Evolutionary conservation across 345 rosid species (phyloP), one percentile per base, ranked within the genome.

Genomic region (Fremontodendron californicum): DNA sequence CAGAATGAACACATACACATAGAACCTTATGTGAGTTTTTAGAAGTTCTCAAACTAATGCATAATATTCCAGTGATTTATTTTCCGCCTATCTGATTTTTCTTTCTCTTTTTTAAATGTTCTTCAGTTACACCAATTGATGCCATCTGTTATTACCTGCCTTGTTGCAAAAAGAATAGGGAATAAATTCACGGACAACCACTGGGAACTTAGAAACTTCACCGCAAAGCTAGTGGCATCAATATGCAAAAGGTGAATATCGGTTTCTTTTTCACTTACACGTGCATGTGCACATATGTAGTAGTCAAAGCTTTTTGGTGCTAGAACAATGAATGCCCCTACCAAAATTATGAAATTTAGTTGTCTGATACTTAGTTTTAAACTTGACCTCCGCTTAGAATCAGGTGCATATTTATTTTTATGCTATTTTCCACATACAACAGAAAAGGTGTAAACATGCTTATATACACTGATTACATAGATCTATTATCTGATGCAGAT

Each of bases 91-190:
- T 62, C 70, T 78, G 61, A 73, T 63, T 29, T 71, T 37, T 80
- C 39, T 63, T 7, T 16, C n/a, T n/a, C n/a, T n/a, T n/a, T 49
- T 33, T 10, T 0, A 18, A 49, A 77, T 81, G 62, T 80, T 81
- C 67, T 81, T 82, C 91, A 94, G 98, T 85, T 94, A 61, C 97
- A 94, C 83, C 96, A 94, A 63, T 71, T 94, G 84, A 85, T 92
- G 89, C 97, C 97, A 35, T 85, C 96, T 77, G 35, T 91, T 78
- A 62, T 91, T 51, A 94, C 96, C 74, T 94, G 98, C 88, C 86
- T 92, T 63, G 89, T 90, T 75, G 88, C 92, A 49, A 91, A 89
- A 80, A 85, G 87, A 78, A 74, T 90, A 80, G 97, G 98, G 58
- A 87, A 77, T 80, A 88, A 87, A 70, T 75, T 88, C 49, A 84